These are phyloP conservation scores for Anthracocystis walkeri DNA, from an alignment of 1,284 basidiomycete genomes.

Conservation along the genomic window DNA sequence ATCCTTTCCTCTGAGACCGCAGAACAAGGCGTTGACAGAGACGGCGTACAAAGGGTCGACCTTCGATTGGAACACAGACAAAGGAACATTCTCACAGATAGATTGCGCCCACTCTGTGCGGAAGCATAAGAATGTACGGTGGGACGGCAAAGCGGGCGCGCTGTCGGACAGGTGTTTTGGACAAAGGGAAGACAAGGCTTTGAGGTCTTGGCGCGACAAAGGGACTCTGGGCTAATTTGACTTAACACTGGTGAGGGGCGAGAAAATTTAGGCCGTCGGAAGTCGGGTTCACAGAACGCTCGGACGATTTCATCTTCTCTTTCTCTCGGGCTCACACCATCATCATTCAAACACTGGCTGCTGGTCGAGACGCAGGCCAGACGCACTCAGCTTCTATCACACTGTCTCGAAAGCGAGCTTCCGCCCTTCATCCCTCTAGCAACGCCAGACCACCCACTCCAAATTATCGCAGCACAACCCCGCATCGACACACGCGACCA, in stretches of 20 bases:
- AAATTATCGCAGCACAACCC: background rate
- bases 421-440: too few relatives aligned
- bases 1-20: too few relatives aligned
- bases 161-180: background rate
- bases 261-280: too few relatives aligned
- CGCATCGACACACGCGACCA: slow-evolving; percentile 1
- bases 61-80: background rate
- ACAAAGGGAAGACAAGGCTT: background rate
- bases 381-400: too few relatives aligned
- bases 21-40: slow-evolving; percentile 7
- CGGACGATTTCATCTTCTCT: too few relatives aligned
- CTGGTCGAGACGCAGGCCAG: too few relatives aligned
- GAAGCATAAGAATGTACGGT: slow-evolving; percentile 5
- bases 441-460: too few relatives aligned
- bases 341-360: too few relatives aligned
- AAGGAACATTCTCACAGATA: background rate
- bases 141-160: background rate
- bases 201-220: background rate
- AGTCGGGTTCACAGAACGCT: too few relatives aligned
- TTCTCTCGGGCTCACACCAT: too few relatives aligned
- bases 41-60: slow-evolving; percentile 7
- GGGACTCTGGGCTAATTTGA: background rate
- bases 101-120: slow-evolving; percentile 2
- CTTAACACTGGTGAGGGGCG: too few relatives aligned
- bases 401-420: too few relatives aligned